Conservation (phyloP, 2,329 filamentous ascomycete genomes). For the Diaporthe batatas region DNA sequence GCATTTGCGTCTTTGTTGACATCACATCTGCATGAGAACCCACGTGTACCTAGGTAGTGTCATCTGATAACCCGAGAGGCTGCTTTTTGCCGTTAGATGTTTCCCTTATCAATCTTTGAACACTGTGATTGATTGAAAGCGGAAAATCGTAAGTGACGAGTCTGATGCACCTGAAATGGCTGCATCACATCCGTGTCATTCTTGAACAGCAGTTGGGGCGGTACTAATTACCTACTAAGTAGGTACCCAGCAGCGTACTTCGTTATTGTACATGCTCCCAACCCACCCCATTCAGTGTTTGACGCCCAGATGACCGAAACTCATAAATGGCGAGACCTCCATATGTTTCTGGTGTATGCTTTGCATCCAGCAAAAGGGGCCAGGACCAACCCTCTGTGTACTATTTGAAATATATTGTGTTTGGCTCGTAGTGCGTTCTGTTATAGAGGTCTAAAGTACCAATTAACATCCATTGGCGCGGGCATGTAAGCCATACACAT, state of each 20-base stretch:
- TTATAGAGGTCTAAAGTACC: constrained; percentile 23
- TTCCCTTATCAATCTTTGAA: too few species aligned
- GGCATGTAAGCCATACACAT: constrained; percentile 26
- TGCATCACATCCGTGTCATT: not conserved
- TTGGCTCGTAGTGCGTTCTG: not conserved
- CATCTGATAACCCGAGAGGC: not conserved
- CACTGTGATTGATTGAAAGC: not conserved
- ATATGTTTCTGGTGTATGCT: not conserved
- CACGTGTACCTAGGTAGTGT: not conserved
- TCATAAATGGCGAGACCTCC: constrained; percentile 22
- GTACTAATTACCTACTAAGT: too few species aligned
- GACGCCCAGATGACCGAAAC: not conserved
- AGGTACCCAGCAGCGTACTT: too few species aligned
- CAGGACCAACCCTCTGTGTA: constrained; percentile 17
- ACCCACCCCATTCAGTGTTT: not conserved
- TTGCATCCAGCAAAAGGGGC: constrained; percentile 13
- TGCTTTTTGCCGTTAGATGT: not conserved
- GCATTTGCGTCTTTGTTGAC: not conserved
- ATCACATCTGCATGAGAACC: not conserved
- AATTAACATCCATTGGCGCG: not conserved
- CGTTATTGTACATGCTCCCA: not conserved
- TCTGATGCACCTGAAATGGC: not conserved
- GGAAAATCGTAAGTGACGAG: not conserved
- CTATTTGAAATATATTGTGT: constrained; percentile 1
- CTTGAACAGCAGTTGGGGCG: not conserved